Evolutionary conservation across 352 stramenopile genomes (phyloP), one percentile per base, ranked within the genome.

Genomic region (Globisporangium parvum): DNA sequence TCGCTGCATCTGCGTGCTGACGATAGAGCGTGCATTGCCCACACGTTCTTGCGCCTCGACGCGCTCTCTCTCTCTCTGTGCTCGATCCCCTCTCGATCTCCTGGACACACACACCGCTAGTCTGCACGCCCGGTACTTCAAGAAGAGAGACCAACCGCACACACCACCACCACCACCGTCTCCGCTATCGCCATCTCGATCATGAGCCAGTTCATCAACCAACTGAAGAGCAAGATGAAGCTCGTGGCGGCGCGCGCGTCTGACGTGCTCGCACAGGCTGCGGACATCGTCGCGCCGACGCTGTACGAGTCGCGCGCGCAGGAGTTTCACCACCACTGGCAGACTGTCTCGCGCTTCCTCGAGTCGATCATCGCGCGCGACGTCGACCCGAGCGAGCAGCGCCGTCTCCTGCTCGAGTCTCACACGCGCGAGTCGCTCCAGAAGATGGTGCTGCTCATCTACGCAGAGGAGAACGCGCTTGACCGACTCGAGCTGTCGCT

Each of bases 251-350:
- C 75, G 50, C 83, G 82, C 46, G 85, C 84, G 51, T 85, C 77
- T 1, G 79, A 88, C 44, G 70, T 63, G 56, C 55, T 95, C 26
- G 81, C 78, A 9, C 85, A 95, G 68, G 82, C 80, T 17, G 83
- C 79, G 8, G 82, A 92, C 55, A 75, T 91, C 58, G 77, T 93
- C 47, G 73, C 80, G 49, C 82, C 85, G 42, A 87, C 80, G 46
- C 68, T 95, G 17, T 93, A 92, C 65, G 82, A 91, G 56, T 93
- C 82, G 40, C 79, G 73, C 60, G 72, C 84, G 33, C 77, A 91
- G 48, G 85, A 95, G 62, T 95, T 95, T 61, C 80, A 93, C 59
- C 80, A 93, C 62, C 80, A 78, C 20, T 95, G 85, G 85, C 77
- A 69, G 31, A 93, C 66, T 0, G 77, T 95, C 39, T 71, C 75